Percentiles rank a stretch among this genome's conserved stretches.
Conservation (phyloP, 345 rosid genomes). For the Arabidopsis thaliana region DNA sequence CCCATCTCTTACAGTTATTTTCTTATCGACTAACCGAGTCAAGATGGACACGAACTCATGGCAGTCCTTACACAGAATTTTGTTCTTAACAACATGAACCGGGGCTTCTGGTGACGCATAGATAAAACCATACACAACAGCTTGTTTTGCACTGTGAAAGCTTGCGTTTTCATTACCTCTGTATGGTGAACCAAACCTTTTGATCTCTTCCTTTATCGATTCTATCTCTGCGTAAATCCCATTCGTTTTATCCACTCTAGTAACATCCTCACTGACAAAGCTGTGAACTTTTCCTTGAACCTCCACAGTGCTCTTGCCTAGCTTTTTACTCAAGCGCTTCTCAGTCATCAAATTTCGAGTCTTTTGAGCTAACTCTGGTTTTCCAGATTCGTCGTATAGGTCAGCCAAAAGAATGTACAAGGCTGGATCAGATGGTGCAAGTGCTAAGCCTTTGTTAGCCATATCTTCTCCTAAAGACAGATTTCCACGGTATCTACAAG, state of each 20-base stretch:
- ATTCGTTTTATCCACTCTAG: conserved; percentile 27
- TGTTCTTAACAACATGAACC: conserved; percentile 43
- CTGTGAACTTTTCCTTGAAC: conserved; percentile 42
- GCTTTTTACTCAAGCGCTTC: conserved; percentile 40
- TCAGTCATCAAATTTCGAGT: conserved; percentile 50
- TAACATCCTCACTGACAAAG: conserved; percentile 43
- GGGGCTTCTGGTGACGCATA: conserved; percentile 38
- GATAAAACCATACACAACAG: conserved; percentile 43
- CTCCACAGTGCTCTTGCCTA: conserved; percentile 40
- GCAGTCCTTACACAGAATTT: conserved; percentile 44
- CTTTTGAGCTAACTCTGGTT: conserved; percentile 51
- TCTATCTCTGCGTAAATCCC: conserved; percentile 43
- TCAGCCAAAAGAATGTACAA: conserved; percentile 58
- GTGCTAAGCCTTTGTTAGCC: conserved; percentile 64
- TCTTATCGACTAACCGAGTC: conserved; percentile 41
- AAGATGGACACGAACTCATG: conserved; percentile 42
- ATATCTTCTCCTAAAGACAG: conserved; percentile 67
- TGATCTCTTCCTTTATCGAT: conserved; percentile 30
- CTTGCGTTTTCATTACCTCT: conserved; percentile 33
- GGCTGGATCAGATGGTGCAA: conserved; percentile 58
- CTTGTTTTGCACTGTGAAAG: conserved; percentile 48
- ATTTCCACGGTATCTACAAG: conserved; percentile 59
- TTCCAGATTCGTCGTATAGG: conserved; percentile 56
- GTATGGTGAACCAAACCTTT: conserved; percentile 34
- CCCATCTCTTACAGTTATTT: conserved; percentile 49